Base-by-base conservation (phyloP, 2,329 filamentous ascomycete genomes). In the Sporothrix phasma region DNA sequence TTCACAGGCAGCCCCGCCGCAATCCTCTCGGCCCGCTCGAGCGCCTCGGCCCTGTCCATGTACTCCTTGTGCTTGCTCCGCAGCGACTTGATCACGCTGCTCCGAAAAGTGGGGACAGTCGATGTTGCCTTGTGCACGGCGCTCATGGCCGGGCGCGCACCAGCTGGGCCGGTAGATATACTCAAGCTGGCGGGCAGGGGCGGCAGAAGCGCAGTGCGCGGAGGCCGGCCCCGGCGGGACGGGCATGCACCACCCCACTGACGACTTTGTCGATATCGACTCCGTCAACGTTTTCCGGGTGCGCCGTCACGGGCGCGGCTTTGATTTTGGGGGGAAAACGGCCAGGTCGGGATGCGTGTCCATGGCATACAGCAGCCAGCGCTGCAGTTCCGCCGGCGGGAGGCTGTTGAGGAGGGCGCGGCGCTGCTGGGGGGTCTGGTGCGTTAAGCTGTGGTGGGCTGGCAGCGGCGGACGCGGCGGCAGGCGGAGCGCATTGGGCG, bases 321-420 rank as follows among this genome's bases (percentile, higher is more conserved):
- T n/a, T n/a, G n/a, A n/a, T n/a, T n/a, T n/a, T 2, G 63, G 43
- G 53, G 79, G 81, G 70, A 89, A 91, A 61, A 92, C 77, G 5
- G 87, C 83, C 5, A 92, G 76, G 62, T 85, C 81, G 2, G 88
- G 86, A 66, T 88, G 80, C 2, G 83, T 73, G 54, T 81, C 80
- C 31, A 83, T 83, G 65, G 85, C 80, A 67, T 82, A 81, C 65
- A 89, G 77, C 41, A 91, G 77, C 31, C 91, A 79, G 62, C 82
- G 81, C 54, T 90, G 82, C 1, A 92, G 78, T 45, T 85, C 79
- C 10, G 79, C 74, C 67, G 84, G 82, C 2, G 87, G 76, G 34
- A 90, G 78, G 13, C 79, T 79, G 0, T 80, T 80, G 62, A 92
- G 78, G 71, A 89, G 90, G 37, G 79, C 76, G 46, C 81, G 81